Base-by-base conservation (phyloP, 2,329 filamentous ascomycete genomes). In the Nemania diffusa region DNA sequence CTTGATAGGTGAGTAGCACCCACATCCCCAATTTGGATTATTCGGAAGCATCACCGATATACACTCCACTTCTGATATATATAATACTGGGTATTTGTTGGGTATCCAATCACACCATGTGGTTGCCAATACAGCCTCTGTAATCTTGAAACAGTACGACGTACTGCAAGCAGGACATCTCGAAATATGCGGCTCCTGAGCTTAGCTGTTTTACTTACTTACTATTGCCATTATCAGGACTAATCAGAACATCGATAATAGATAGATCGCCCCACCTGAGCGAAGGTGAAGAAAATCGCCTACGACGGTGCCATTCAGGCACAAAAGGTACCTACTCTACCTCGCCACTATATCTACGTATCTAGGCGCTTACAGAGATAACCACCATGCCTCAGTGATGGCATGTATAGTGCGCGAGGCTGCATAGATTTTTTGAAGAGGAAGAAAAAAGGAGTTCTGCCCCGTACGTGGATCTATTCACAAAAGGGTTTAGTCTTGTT, bases 241-340 rank as follows among this genome's bases (percentile, higher is more conserved):
- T 22, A 51, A 56, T 46, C 59, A 55, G 34, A 17, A 40, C 27
- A 15, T 40, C 29, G 17, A 60, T 51, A 51, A 20, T 42, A 22
- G 17, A 15, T 20, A 6, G 13, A 56, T 34, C 34, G 40, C 27
- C 59, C 48, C 56, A 56, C 32, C 26, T 24, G 52, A 44, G 22
- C 37, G 29, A 64, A 29, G 57, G 46, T 57, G 57, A 58, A 27
- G 60, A 61, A 34, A 62, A 44, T 40, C 57, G 67, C 61, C 53
- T 68, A 46, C 57, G 24, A 69, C 57, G 26, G 64, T 62, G 32
- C n/a, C 61, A 65, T 65, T 50, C 57, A 59, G 68, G 57, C 32
- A 65, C 53, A 22, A 32, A 29, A 1, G 27, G 13, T 26, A 24
- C 32, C 44, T 34, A 24, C 20, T 40, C 8, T 29, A 20, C 34